Evolutionary conservation across 306 rosid species (phyloP).

Genomic region (Trifolium subterraneum): DNA sequence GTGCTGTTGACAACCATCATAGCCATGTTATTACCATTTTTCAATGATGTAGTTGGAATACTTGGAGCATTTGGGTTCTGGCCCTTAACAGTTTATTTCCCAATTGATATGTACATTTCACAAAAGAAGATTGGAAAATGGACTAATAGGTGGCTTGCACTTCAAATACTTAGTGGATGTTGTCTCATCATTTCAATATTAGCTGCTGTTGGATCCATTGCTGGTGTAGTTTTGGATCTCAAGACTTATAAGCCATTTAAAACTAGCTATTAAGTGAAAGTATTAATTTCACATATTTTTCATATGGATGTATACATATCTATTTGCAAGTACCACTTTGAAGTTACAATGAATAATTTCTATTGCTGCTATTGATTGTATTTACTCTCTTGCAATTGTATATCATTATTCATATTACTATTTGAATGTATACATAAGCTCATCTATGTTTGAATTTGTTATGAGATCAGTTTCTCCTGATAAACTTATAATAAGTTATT

Average conservation of each 20-base stretch:
- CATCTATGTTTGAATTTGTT: neutral
- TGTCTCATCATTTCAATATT: conserved; percentile 61
- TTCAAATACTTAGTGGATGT: conserved; percentile 56
- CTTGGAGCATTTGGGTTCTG: conserved; percentile 87
- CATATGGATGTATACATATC: neutral
- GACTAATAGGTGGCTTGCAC: conserved; percentile 65
- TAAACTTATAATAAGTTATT: no score
- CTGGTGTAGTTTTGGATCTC: conserved; percentile 74
- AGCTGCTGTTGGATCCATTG: conserved; percentile 75
- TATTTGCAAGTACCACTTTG: neutral
- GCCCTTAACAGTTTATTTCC: conserved; percentile 77
- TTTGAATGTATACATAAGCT: no score
- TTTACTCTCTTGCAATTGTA: neutral
- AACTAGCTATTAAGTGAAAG: conserved; percentile 56
- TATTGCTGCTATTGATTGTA: neutral
- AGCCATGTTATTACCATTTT: conserved; percentile 78
- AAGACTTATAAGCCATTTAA: conserved; percentile 65
- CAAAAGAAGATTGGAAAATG: conserved; percentile 61
- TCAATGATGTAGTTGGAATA: conserved; percentile 81
- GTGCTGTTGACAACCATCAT: conserved; percentile 64
- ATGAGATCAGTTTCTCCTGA: neutral
- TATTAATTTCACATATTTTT: neutral
- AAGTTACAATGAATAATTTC: conserved; percentile 31
- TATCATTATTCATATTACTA: neutral
- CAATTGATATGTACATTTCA: conserved; percentile 74